Evolutionary conservation across 345 rosid species (phyloP).

Genomic region (Gossypium bickii): DNA sequence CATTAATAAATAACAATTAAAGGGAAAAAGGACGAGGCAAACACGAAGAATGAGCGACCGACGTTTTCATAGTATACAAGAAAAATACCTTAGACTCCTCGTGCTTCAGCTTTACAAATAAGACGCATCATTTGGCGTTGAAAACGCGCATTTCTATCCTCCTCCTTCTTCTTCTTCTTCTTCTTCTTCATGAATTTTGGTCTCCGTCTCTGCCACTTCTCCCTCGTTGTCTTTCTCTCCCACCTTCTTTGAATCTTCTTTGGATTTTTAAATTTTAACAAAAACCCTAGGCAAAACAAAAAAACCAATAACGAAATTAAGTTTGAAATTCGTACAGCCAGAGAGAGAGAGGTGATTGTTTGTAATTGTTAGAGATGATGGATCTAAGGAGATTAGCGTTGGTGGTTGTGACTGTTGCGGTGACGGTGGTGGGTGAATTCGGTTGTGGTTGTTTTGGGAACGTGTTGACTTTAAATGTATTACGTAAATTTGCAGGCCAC

Average conservation of each 20-base stretch:
- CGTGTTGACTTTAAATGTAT: conserved; percentile 48
- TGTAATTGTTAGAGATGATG: conserved; percentile 19
- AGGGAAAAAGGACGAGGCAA: background rate
- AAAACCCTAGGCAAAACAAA: background rate
- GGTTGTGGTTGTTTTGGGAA: conserved; percentile 28
- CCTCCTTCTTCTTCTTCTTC: no score
- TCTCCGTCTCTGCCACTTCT: background rate
- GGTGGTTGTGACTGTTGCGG: conserved; percentile 20
- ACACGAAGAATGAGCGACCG: background rate
- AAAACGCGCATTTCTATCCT: conserved; percentile 17
- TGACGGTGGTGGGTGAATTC: conserved; percentile 26
- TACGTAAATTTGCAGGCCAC: conserved; percentile 55
- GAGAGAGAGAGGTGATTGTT: background rate
- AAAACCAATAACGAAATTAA: background rate
- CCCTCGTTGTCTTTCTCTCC: background rate
- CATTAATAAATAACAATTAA: background rate
- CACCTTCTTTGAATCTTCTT: background rate
- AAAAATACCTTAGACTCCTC: background rate
- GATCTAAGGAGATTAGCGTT: conserved; percentile 31
- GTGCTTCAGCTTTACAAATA: background rate
- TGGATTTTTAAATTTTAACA: background rate
- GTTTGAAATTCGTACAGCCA: background rate
- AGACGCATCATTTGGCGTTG: conserved; percentile 23
- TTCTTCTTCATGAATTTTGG: conserved; percentile 2
- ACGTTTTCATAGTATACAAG: background rate